Percentiles rank a stretch among this genome's conserved stretches.
Evolutionary conservation across 129 eudicot species (phyloP).

Genomic region (Escallonia herrerae): DNA sequence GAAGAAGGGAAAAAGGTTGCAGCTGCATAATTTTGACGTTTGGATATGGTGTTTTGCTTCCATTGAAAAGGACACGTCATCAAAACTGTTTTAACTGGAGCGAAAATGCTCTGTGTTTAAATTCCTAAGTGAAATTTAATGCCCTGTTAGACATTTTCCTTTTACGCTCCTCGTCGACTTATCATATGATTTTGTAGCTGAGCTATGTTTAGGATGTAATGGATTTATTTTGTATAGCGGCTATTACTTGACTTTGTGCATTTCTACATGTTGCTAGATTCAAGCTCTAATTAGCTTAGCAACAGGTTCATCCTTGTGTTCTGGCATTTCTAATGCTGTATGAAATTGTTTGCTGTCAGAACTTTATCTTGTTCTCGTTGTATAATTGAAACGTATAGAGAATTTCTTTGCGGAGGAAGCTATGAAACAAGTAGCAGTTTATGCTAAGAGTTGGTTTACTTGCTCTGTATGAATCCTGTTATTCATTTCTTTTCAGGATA

Average conservation of each 20-base stretch:
- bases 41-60: neutral
- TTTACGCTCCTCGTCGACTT: neutral
- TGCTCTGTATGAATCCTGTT: neutral
- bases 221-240: neutral
- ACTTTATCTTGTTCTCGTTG: no score
- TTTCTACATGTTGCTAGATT: neutral
- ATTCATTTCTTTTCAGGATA: no score
- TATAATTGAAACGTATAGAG: neutral
- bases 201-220: conserved; percentile 1
- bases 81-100: neutral
- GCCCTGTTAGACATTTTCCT: neutral
- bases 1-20: conserved; percentile 96
- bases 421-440: neutral
- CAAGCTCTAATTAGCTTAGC: neutral
- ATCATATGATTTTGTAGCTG: neutral
- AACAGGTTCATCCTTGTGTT: neutral
- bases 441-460: no score
- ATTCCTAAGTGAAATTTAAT: neutral
- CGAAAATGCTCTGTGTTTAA: neutral
- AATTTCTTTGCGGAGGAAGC: neutral
- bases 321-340: neutral
- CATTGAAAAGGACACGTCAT: neutral
- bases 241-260: neutral
- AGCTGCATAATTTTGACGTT: conserved; percentile 39
- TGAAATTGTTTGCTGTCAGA: neutral